phyloP scores from a whole-genome alignment of 768 basidiomycete genomes.

The Suillus spraguei region DNA sequence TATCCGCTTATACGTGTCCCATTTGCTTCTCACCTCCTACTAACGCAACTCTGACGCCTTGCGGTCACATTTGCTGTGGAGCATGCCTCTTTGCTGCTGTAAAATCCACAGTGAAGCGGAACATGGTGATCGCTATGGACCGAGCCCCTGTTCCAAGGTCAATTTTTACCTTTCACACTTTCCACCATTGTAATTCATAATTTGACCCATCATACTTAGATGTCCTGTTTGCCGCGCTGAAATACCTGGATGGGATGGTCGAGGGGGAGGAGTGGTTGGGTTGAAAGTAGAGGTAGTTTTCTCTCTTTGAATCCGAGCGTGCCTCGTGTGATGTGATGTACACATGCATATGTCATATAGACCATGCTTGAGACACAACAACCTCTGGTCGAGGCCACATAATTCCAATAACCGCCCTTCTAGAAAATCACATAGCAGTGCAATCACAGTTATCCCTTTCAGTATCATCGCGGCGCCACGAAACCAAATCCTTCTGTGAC shows the following conservation, averaged over 20 bases:
- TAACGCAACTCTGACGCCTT: constrained; percentile 77
- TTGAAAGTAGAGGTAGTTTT: constrained; percentile 43
- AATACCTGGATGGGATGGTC: constrained; percentile 72
- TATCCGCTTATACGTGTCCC: constrained; percentile 74
- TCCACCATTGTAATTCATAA: not conserved
- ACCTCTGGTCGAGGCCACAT: not conserved
- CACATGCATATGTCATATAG: not conserved
- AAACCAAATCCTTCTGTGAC: constrained; percentile 9
- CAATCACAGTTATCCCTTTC: not conserved
- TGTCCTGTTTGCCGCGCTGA: constrained; percentile 73
- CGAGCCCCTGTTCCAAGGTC: constrained; percentile 42
- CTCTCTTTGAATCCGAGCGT: constrained; percentile 21
- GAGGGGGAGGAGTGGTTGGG: constrained; percentile 68
- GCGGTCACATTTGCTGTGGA: constrained; percentile 81
- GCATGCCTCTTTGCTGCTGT: constrained; percentile 75
- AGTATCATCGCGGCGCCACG: not conserved
- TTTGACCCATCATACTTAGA: constrained; percentile 30
- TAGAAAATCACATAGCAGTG: constrained; percentile 6
- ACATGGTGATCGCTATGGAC: constrained; percentile 34
- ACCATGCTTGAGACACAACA: not conserved
- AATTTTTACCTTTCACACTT: constrained; percentile 17
- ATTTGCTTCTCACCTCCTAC: constrained; percentile 79
- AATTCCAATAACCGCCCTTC: constrained; percentile 5
- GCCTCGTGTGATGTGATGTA: constrained; percentile 2
- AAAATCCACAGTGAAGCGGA: constrained; percentile 59